Evolutionary conservation across 257 asterid genomes (phyloP), one percentile per base, ranked within the genome.

Genomic region (Coffea eugenioides): DNA sequence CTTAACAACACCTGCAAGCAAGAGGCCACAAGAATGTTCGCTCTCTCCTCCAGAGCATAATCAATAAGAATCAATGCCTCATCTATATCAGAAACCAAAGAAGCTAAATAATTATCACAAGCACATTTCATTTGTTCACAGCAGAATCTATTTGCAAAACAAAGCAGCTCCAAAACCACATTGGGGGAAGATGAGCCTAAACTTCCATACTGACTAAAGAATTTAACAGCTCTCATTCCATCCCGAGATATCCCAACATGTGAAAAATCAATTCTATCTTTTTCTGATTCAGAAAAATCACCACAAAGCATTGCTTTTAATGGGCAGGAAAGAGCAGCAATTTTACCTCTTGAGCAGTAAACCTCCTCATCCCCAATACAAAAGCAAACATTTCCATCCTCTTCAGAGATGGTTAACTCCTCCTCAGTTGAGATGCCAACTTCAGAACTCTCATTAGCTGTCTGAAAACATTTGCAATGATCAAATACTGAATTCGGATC

Each of bases 91-190:
- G 84, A 82, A 80, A 88, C 87, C 73, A 86, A 73, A 6, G 85
- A 86, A 25, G 89, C 87, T 73, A 88, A 82, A 69, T 86, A 84
- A 74, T 65, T 79, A 76, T 88, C 91, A 73, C 88, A 86, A 56
- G 85, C 82, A 46, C 89, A 88, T 75, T 88, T 88, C 88, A 86
- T 71, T 41, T 80, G 89, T 65, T 88, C 88, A 67, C 91, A 88
- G 80, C 91, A 88, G 79, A 88, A 88, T 76, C 88, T 82, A 85
- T 84, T 88, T 52, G 91, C 89, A 81, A 88, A 88, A 76, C 84
- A 86, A 57, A 86, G 86, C 27, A 88, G 56, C 80, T 88, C 91
- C 74, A 88, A 66, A 61, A 84, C 88, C 76, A 84, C 79, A 74
- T 66, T 69, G 3, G 87, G 89, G 21, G 84, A 70, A 69, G 67